phyloP scores from a whole-genome alignment of 2,329 filamentous ascomycete species.

The Tympanopsis confertula region DNA sequence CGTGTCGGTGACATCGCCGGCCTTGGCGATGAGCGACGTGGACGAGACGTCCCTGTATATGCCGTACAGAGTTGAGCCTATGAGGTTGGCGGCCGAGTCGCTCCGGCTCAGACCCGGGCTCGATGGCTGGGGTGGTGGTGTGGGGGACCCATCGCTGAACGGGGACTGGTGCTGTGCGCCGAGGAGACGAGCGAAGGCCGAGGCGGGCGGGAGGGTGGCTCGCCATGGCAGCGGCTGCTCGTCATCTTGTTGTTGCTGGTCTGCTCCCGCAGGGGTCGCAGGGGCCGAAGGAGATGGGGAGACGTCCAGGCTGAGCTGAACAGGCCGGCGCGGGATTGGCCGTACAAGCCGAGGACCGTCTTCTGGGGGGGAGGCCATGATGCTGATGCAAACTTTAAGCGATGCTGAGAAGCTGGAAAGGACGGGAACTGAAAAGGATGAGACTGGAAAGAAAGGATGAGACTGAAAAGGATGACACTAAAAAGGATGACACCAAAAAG shows the following conservation, averaged over 20 bases:
- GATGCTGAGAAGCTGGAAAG: neutral
- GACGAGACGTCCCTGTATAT: conserved; percentile 66
- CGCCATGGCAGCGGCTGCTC: conserved; percentile 28
- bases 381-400: conserved; percentile 9
- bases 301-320: conserved; percentile 42
- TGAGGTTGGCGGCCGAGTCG: conserved; percentile 74
- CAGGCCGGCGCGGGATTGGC: conserved; percentile 62
- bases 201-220: conserved; percentile 33
- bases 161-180: conserved; percentile 9
- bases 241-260: conserved; percentile 20
- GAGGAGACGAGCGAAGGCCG: conserved; percentile 21
- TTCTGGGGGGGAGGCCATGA: conserved; percentile 18
- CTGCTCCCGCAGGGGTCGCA: too few relatives aligned
- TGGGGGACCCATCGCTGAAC: conserved; percentile 11
- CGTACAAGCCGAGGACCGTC: conserved; percentile 46
- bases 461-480: too few relatives aligned
- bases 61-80: conserved; percentile 76
- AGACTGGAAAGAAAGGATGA: too few relatives aligned
- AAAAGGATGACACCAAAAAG: too few relatives aligned
- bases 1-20: conserved; percentile 45
- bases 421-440: neutral
- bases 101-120: conserved; percentile 47
- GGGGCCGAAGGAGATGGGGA: conserved; percentile 24
- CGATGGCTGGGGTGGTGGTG: conserved; percentile 16
- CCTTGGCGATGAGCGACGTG: conserved; percentile 25